Evolutionary conservation across 2,329 filamentous ascomycete species (phyloP).

Genomic region (Talaromyces albobiverticillius): DNA sequence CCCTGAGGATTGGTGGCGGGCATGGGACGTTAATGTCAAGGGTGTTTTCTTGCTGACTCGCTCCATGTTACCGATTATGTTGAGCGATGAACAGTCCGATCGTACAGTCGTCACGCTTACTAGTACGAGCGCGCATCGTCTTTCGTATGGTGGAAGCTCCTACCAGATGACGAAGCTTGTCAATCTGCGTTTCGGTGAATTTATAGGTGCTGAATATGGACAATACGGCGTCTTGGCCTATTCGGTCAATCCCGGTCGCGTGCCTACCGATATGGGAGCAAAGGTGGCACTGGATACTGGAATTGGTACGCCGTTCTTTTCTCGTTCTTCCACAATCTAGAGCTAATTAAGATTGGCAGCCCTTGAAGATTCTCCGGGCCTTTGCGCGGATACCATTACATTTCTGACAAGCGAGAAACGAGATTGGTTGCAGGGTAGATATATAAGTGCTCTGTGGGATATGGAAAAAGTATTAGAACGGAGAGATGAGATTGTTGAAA

Average conservation of each 20-base stretch:
- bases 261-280: conserved; percentile 43
- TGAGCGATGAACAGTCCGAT: conserved; percentile 45
- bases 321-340: background rate
- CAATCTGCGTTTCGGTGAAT: conserved; percentile 45
- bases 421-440: conserved; percentile 23
- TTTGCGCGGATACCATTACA: conserved; percentile 23
- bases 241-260: conserved; percentile 46
- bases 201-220: conserved; percentile 42
- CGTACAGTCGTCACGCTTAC: conserved; percentile 38
- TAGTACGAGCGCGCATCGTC: conserved; percentile 21
- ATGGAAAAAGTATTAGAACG: conserved; percentile 16
- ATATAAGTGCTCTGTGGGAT: conserved; percentile 19
- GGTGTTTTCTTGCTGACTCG: conserved; percentile 44
- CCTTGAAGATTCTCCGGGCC: conserved; percentile 27
- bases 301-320: background rate
- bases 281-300: conserved; percentile 28
- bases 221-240: conserved; percentile 37
- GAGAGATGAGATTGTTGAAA: conserved; percentile 19
- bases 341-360: background rate
- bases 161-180: conserved; percentile 50
- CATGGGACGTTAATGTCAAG: conserved; percentile 48
- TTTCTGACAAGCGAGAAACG: conserved; percentile 21
- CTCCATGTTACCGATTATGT: background rate
- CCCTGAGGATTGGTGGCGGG: conserved; percentile 39
- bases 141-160: conserved; percentile 31